Base-by-base conservation (phyloP, 805 yeast genomes). In the Torulaspora microellipsoides region DNA sequence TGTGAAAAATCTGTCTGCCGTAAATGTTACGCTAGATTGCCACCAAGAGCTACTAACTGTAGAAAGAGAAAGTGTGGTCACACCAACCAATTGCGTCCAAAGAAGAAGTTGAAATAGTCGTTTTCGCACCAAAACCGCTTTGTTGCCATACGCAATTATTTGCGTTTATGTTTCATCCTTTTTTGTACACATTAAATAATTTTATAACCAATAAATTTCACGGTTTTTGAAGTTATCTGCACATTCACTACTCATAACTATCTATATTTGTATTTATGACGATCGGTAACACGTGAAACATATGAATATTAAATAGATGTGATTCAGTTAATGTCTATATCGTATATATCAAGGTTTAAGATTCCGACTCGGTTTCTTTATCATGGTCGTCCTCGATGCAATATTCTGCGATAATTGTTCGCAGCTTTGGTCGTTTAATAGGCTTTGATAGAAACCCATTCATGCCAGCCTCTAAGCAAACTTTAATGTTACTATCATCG, bases 21-120 rank as follows among this genome's bases (percentile, higher is more conserved):
- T 79, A 87, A 90, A 75, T 93, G 99, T 82, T 93, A 93, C 85
- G 97, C 99, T 68, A 93, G 99, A 83, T 90, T 93, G 72, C 99
- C 99, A 71, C 96, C 99, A 78, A 95, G 98, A 86, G 99, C 99
- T 67, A 93, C 98, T 77, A 93, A 93, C 96, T 93, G 99, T 85
- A 89, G 99, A 83, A 93, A 93, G 98, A 89, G 97, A 88, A 93
- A 93, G 85, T 93, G 99, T 80, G 99, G 99, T 71, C 99, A 93
- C 95, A 81, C 96, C 74, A 93, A 93, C 84, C 99, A 93, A 82
- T 87, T 93, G 77, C 89, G 99, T 83, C 98, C 98, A 78, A 93
- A 91, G 95, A 91, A 91, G 95, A 91, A 91, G 90, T 83, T 88
- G 74, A 89, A 90, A 82, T 90, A 78, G 76, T 72, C 76, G 69